A percentile compares a stretch with the other conserved stretches of the same genome.
These are phyloP conservation scores for Hypoxylon cercidicola DNA, from an alignment of 495 filamentous ascomycete genomes.

Conservation along the genomic window DNA sequence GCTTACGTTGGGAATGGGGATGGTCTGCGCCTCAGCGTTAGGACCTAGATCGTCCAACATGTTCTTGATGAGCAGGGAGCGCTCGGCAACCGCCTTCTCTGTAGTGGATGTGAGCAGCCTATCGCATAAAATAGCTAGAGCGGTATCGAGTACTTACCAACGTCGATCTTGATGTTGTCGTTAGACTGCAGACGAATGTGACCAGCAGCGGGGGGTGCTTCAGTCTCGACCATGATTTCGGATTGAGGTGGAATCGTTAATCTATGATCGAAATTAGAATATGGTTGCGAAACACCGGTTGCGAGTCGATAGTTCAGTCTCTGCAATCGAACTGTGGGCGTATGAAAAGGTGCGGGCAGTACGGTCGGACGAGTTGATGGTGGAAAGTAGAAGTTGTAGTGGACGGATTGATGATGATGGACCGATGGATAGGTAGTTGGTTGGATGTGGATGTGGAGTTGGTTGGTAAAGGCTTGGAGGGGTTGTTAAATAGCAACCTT, in stretches of 20 bases:
- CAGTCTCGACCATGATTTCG: conserved; percentile 33
- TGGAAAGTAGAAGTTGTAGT: conserved; percentile 4
- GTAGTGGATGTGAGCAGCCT: conserved; percentile 31
- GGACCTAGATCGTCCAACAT: conserved; percentile 93
- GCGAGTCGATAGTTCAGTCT: neutral
- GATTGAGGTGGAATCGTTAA: neutral
- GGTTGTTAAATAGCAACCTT: too few species aligned
- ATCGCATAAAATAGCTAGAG: neutral
- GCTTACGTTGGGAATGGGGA: conserved; percentile 90
- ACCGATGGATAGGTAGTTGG: too few species aligned
- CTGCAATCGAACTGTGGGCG: neutral
- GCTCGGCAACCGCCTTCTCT: conserved; percentile 89
- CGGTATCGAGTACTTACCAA: conserved; percentile 41
- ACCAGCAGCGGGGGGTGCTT: conserved; percentile 24
- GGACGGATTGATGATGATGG: conserved; percentile 7
- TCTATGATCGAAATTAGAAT: conserved; percentile 17
- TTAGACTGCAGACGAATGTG: conserved; percentile 36
- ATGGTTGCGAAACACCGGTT: conserved; percentile 1
- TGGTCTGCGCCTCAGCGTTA: conserved; percentile 68
- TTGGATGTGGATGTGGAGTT: too few species aligned
- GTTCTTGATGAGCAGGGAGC: conserved; percentile 96
- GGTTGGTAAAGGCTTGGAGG: too few species aligned
- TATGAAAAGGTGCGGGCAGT: too few species aligned
- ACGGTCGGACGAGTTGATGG: neutral
- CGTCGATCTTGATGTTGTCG: conserved; percentile 43